These are phyloP conservation scores for Bimuria novae-zelandiae DNA, from an alignment of 2,329 filamentous ascomycete species.

Conservation along the genomic window DNA sequence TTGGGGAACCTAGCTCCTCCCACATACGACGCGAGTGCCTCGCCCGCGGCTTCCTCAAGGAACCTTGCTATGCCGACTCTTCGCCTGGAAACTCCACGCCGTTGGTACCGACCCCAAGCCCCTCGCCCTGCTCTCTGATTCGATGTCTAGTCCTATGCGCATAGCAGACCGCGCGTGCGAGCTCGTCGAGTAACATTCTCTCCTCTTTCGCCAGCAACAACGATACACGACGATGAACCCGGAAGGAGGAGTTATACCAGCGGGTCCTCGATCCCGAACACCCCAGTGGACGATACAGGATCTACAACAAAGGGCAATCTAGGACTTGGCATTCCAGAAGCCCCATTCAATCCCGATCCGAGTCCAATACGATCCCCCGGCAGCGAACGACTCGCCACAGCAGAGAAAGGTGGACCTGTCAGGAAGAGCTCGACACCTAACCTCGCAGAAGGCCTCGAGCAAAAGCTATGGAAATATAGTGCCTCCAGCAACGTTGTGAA, in stretches of 20 bases:
- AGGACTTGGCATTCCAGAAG: conserved; percentile 1
- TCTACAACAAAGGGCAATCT: background rate
- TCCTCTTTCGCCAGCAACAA: conserved; percentile 7
- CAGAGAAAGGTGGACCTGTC: conserved; percentile 2
- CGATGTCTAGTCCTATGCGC: conserved; percentile 1
- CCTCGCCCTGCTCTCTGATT: conserved; percentile 12
- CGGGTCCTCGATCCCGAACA: conserved; percentile 7
- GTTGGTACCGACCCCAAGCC: conserved; percentile 10
- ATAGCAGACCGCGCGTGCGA: conserved; percentile 9
- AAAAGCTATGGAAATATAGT: conserved; percentile 10
- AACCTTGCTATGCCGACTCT: conserved; percentile 10
- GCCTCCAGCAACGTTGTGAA: conserved; percentile 11
- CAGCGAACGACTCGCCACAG: conserved; percentile 2
- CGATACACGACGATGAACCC: conserved; percentile 4
- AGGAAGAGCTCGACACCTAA: conserved; percentile 7
- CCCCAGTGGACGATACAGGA: conserved; percentile 2
- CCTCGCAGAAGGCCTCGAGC: conserved; percentile 1
- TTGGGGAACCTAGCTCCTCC: conserved; percentile 20
- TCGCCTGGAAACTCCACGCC: conserved; percentile 8
- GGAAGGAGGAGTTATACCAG: conserved; percentile 6
- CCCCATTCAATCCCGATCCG: conserved; percentile 6
- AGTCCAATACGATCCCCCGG: conserved; percentile 7
- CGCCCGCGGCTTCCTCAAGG: conserved; percentile 4
- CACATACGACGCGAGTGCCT: conserved; percentile 12
- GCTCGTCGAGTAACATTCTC: conserved; percentile 7